A percentile compares a stretch with the other conserved stretches of the same genome.
phyloP scores from a whole-genome alignment of 1,139 yeast genomes.

The Eremothecium gossypii region DNA sequence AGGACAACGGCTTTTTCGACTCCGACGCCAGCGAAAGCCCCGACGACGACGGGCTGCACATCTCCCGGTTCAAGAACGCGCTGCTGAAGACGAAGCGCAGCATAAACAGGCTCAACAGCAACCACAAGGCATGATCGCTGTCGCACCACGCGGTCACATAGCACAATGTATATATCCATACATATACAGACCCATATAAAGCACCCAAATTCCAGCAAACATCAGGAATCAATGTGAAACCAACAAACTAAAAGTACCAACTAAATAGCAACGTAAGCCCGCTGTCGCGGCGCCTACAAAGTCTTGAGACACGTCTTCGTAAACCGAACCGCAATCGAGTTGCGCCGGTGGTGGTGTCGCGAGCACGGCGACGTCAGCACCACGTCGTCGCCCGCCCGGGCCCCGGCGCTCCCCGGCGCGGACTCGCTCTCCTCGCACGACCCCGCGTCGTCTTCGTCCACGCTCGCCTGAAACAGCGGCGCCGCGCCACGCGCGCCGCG shows the following conservation, averaged over 20 bases:
- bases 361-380: conserved; percentile 16
- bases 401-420: conserved; percentile 1
- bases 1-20: neutral
- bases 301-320: conserved; percentile 11
- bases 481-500: neutral
- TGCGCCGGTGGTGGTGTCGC: conserved; percentile 29
- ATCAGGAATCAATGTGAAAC: neutral
- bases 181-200: neutral
- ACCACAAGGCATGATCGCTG: neutral
- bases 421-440: neutral
- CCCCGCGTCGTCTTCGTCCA: neutral
- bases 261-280: neutral
- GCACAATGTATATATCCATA: neutral
- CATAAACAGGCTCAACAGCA: conserved; percentile 5
- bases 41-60: neutral
- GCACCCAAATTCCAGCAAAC: neutral
- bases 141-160: neutral
- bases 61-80: neutral
- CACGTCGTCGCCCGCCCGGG: neutral
- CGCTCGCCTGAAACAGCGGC: neutral
- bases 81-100: conserved; percentile 5
- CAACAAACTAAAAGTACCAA: neutral
- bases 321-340: conserved; percentile 27
- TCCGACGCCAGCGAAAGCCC: neutral
- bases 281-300: neutral